These are phyloP conservation scores for Zoysia japonica DNA, from an alignment of 176 grass and related monocot genomes.

Conservation along the genomic window DNA sequence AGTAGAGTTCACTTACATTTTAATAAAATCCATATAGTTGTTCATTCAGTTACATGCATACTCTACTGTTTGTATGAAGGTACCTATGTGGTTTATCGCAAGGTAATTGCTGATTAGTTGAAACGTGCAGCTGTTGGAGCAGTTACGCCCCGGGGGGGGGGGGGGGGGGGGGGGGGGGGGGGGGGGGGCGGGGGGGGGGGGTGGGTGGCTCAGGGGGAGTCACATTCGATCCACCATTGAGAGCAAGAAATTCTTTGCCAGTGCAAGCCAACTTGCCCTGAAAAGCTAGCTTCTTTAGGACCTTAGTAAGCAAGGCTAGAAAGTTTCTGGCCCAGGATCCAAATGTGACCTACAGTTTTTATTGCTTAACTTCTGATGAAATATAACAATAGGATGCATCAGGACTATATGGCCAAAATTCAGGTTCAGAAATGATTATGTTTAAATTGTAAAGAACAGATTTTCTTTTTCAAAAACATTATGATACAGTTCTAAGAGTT, in stretches of 20 bases:
- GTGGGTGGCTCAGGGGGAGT: too few relatives aligned
- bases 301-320: not conserved
- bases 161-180: too few relatives aligned
- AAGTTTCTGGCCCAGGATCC: not conserved
- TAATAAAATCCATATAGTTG: not conserved
- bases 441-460: not conserved
- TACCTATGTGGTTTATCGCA: not conserved
- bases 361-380: not conserved
- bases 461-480: not conserved
- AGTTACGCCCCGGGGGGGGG: not conserved
- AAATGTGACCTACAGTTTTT: not conserved
- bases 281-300: not conserved
- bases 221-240: not conserved
- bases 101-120: not conserved
- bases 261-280: not conserved
- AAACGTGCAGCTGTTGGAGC: not conserved
- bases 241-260: not conserved
- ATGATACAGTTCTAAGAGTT: not conserved
- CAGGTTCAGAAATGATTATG: not conserved
- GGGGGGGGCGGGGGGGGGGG: too few relatives aligned
- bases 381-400: not conserved
- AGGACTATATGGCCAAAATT: not conserved
- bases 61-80: not conserved
- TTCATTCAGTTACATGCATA: slow-evolving; percentile 15
- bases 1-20: not conserved